Base-by-base conservation (phyloP, 306 rosid genomes). In the Begonia masoniana region DNA sequence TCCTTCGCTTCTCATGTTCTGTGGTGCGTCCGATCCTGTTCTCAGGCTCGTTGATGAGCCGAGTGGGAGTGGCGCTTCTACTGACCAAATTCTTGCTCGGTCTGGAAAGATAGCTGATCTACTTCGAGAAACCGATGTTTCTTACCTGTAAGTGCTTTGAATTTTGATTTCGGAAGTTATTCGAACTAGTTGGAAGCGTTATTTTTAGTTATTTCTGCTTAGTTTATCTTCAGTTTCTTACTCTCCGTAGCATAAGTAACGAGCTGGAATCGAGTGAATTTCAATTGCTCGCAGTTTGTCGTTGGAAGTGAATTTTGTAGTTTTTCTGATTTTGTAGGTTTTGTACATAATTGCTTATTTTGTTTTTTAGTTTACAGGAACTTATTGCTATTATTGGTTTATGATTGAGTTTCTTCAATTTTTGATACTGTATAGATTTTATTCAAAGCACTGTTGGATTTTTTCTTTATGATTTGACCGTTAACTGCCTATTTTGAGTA, bases 1-100 rank as follows among this genome's bases (percentile, higher is more conserved):
- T 71, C 96, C 96, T 10, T 81, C 94, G 54, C 88, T 91, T 21
- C 99, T 96, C 48, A 88, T 91, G 41, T 86, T 83, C 79, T 91
- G 85, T 41, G 96, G 96, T 4, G 77, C 83, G 15, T 75, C 95
- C 47, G 82, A 74, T 59, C 84, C 67, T 57, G 85, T 80, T 52
- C 83, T 83, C 54, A 76, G 70, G 17, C 74, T 92, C 55, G 65
- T 78, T 35, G 96, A 86, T 62, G 70, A 60, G 51, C 84, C 80
- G 57, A 56, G 63, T 5, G 61, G 60, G 10, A 58, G 39, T 17
- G 36, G 61, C 39, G 23, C 55, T 16, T 62, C 76, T 68, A 58
- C 66, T 62, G 65, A 69, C 13, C 87, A 81, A 42, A 67, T 73
- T 59, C 82, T 83, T 31, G 69, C 85, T 15, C 88, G 79, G 72